Evolutionary conservation across 1,284 basidiomycete species (phyloP).

Genomic region (Trametes sp.): DNA sequence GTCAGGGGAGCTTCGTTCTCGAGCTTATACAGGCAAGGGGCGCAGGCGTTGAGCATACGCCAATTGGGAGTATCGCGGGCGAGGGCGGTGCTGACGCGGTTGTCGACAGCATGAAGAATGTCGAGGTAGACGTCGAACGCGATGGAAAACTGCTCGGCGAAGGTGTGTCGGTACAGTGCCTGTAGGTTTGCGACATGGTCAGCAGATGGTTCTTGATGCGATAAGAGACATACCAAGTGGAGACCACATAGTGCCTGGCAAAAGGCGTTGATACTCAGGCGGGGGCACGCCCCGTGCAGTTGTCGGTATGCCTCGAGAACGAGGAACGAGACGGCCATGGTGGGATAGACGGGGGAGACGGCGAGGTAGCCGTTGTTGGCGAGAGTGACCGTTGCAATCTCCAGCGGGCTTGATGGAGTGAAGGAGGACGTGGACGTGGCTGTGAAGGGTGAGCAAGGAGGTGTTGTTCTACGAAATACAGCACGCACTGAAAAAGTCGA

Average conservation of each 20-base stretch:
- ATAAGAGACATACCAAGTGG: slow-evolving; percentile 11
- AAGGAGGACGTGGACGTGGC: background rate
- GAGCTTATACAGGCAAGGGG: slow-evolving; percentile 39
- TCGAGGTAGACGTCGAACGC: slow-evolving; percentile 43
- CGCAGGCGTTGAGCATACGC: slow-evolving; percentile 39
- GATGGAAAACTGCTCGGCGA: slow-evolving; percentile 33
- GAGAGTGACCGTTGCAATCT: slow-evolving; percentile 17
- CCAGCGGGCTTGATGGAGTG: background rate
- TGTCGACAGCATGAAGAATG: slow-evolving; percentile 30
- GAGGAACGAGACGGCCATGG: slow-evolving; percentile 28
- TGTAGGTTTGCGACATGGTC: too few relatives aligned
- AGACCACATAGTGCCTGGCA: background rate
- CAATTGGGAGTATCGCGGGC: slow-evolving; percentile 33
- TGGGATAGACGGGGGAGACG: slow-evolving; percentile 24
- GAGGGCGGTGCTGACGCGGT: slow-evolving; percentile 30
- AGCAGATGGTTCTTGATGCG: too few relatives aligned
- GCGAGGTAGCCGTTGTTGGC: slow-evolving; percentile 25
- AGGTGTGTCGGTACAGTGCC: slow-evolving; percentile 9
- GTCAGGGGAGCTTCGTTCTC: slow-evolving; percentile 33
- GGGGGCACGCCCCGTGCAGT: slow-evolving; percentile 35
- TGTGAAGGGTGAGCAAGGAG: background rate
- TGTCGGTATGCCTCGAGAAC: slow-evolving; percentile 35
- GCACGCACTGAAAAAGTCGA: slow-evolving; percentile 15
- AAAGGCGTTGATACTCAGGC: slow-evolving; percentile 32
- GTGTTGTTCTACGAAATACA: too few relatives aligned